These are phyloP conservation scores for Xerocomus amazonicus DNA, from an alignment of 1,284 basidiomycete species.

Conservation along the genomic window DNA sequence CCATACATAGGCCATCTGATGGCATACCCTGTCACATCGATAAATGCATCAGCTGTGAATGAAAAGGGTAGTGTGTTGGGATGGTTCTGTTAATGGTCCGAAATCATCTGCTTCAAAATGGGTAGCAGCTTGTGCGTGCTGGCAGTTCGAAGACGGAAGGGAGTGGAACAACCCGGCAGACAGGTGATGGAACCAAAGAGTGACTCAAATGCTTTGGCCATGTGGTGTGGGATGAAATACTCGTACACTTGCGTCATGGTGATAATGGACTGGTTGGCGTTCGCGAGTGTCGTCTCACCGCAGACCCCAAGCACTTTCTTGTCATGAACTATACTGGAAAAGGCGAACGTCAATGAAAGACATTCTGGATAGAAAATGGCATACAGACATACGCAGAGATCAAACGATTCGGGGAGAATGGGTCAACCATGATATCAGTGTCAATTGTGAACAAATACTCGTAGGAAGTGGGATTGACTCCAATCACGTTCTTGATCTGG, in stretches of 20 bases:
- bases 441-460: constrained; percentile 97
- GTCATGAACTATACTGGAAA: constrained; percentile 79
- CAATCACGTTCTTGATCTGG: constrained; percentile 99
- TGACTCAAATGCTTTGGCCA: constrained; percentile 97
- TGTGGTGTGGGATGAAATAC: constrained; percentile 95
- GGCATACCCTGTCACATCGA: constrained; percentile 80
- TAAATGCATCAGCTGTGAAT: background rate
- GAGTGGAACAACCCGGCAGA: constrained; percentile 95
- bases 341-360: background rate
- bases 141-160: constrained; percentile 87
- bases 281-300: constrained; percentile 88
- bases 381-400: constrained; percentile 75
- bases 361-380: background rate
- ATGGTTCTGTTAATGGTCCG: constrained; percentile 93
- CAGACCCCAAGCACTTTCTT: constrained; percentile 93
- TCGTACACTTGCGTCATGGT: constrained; percentile 99
- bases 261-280: constrained; percentile 89
- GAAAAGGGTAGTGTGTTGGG: constrained; percentile 80
- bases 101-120: constrained; percentile 85
- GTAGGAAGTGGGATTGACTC: constrained; percentile 97
- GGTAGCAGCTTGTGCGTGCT: constrained; percentile 89
- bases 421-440: constrained; percentile 93
- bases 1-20: constrained; percentile 51
- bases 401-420: constrained; percentile 82
- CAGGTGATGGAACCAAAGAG: constrained; percentile 98